Evolutionary conservation across 73 alveolate species (phyloP).

Genomic region (Halteria grandinella): DNA sequence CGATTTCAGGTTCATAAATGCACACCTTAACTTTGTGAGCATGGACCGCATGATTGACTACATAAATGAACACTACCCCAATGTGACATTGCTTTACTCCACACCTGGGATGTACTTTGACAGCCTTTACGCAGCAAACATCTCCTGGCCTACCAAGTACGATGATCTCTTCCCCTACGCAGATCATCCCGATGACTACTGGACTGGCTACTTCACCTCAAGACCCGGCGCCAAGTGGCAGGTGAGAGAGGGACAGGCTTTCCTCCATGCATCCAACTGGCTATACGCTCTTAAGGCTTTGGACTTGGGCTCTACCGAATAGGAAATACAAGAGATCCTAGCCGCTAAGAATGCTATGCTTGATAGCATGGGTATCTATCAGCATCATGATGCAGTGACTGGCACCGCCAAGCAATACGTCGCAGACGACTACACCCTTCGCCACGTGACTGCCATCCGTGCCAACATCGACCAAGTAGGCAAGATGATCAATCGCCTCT

Average conservation of each 20-base stretch:
- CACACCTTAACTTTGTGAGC: slow-evolving; percentile 64
- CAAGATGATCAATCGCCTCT: too few species aligned
- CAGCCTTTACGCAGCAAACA: slow-evolving; percentile 54
- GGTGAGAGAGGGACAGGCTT: slow-evolving; percentile 55
- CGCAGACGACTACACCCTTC: slow-evolving; percentile 70
- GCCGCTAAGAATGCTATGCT: slow-evolving; percentile 14
- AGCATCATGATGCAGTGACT: slow-evolving; percentile 80
- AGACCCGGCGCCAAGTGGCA: slow-evolving; percentile 90
- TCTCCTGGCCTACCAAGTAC: slow-evolving; percentile 65
- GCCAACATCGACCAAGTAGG: too few species aligned
- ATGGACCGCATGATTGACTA: slow-evolving; percentile 67
- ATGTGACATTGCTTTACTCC: slow-evolving; percentile 52
- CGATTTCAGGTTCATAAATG: slow-evolving; percentile 72
- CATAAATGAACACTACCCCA: slow-evolving; percentile 56
- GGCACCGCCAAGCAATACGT: slow-evolving; percentile 90
- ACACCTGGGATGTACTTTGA: slow-evolving; percentile 77
- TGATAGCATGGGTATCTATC: slow-evolving; percentile 41
- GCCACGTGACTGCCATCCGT: too few species aligned
- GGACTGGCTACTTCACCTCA: slow-evolving; percentile 99
- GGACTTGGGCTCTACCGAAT: too few species aligned
- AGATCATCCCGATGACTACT: slow-evolving; percentile 81
- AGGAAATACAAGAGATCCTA: too few species aligned
- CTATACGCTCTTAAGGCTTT: not conserved
- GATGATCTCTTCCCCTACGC: slow-evolving; percentile 98
- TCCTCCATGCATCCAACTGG: slow-evolving; percentile 34